Evolutionary conservation across 2,329 filamentous ascomycete species (phyloP), one percentile per base, ranked within the genome.

Genomic region (Fusarium oxysporum): DNA sequence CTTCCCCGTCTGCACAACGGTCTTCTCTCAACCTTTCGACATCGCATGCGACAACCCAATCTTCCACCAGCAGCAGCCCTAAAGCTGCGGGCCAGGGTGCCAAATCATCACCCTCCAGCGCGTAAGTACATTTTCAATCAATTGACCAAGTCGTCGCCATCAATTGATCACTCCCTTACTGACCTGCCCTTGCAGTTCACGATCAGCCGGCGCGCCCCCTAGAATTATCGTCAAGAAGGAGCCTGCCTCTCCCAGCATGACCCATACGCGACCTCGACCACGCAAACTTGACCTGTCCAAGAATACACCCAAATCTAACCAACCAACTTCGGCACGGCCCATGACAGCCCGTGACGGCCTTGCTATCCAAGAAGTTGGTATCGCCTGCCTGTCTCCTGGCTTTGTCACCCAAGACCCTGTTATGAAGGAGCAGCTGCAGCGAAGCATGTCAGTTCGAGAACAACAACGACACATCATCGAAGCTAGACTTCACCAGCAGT

Each of bases 161-260:
- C 68, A 59, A 68, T 65, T 68, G 51, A 56, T 64, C 65, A 53
- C 47, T 55, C 37, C 51, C 44, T 54, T 69, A 28, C 65, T 77
- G 33, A 71, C 61, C 33, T 66, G 33, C 48, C 48, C 44, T 70
- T 70, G 51, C 37, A 72, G 59, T 40, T 62, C 61, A 53, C 53
- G 68, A 64, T 65, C 76, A 65, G 66, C 73, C 83, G 84, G 81
- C 81, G 86, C 84, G 50, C 82, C 83, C 33, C 93, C 93, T 44
- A 95, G 94, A 84, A 97, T 98, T 71, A 89, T 97, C 73, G 95
- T 99, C 67, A 98, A 98, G 87, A 98, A 98, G 83, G 96, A 99
- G 82, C 95, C 95, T 38, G 90, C 92, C 45, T 98, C 96, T 51
- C 96, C 96, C 60, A 92, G 92, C 72, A 90, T 96, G 78, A 87